Conservation (phyloP, 2,329 filamentous ascomycete species). For the Trichoderma endophyticum region DNA sequence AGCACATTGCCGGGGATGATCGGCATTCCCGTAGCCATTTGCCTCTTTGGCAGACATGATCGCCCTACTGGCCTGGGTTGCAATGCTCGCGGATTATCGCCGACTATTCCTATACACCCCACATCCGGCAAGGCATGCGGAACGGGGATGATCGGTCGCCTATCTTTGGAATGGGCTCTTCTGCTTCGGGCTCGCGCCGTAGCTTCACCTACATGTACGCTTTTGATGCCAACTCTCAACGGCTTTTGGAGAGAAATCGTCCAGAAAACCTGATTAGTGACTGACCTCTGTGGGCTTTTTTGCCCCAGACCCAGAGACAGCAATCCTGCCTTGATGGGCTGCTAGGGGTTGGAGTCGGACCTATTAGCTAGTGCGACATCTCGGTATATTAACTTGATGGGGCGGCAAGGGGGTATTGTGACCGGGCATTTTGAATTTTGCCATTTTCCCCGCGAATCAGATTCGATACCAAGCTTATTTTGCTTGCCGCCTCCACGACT, state of each 20-base stretch:
- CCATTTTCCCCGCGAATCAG: conserved; percentile 13
- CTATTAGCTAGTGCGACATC: conserved; percentile 17
- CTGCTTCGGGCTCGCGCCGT: not conserved
- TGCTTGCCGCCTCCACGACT: not conserved
- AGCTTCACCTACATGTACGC: not conserved
- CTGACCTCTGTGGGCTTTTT: not conserved
- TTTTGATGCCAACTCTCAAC: not conserved
- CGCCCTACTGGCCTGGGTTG: not conserved
- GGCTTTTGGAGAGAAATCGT: not conserved
- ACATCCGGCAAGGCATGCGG: not conserved
- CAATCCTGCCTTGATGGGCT: not conserved
- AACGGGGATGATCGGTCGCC: conserved; percentile 13
- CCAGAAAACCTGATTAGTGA: not conserved
- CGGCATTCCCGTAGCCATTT: not conserved
- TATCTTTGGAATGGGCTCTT: not conserved
- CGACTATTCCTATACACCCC: not conserved
- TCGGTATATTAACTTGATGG: conserved; percentile 14
- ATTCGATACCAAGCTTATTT: not conserved
- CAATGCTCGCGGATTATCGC: conserved; percentile 15
- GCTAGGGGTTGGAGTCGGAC: conserved; percentile 13
- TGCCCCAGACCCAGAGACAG: not conserved
- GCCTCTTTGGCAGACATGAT: not conserved
- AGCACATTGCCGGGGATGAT: conserved; percentile 9
- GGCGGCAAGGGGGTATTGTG: not conserved
- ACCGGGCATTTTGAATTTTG: not conserved